phyloP scores from a whole-genome alignment of 441 rosid species.

The Metrosideros polymorpha region DNA sequence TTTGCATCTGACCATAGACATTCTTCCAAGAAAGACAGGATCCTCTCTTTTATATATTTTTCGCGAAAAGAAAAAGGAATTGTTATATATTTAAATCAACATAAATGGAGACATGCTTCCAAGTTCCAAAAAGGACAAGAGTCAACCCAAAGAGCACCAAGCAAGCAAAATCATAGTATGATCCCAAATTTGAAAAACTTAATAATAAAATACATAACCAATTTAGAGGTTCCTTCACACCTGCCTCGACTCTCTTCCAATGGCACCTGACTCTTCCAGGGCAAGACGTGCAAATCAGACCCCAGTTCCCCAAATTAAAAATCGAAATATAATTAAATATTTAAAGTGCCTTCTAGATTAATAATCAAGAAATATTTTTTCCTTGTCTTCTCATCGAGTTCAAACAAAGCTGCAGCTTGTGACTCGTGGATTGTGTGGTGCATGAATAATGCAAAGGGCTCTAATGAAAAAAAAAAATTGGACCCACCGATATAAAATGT shows the following conservation, averaged over 20 bases:
- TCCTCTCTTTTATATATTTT: background rate
- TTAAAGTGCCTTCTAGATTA: background rate
- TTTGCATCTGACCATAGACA: background rate
- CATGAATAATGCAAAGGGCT: background rate
- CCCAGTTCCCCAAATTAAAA: background rate
- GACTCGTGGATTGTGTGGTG: background rate
- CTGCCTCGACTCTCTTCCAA: background rate
- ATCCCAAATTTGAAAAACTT: background rate
- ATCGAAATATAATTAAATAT: background rate
- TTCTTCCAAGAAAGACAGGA: background rate
- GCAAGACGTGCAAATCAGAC: background rate
- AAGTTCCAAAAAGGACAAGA: background rate
- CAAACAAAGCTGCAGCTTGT: background rate
- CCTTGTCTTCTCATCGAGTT: background rate
- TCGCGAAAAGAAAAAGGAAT: background rate
- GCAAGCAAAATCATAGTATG: background rate
- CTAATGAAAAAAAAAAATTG: background rate
- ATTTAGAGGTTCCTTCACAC: background rate
- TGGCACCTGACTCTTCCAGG: background rate
- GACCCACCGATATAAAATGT: background rate
- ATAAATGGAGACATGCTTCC: background rate
- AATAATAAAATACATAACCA: background rate
- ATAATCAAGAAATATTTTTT: background rate
- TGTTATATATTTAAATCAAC: background rate
- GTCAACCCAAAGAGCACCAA: background rate